These are phyloP conservation scores for Chaetomiaceae sp. DNA, from an alignment of 2,329 filamentous ascomycete genomes.

Conservation along the genomic window DNA sequence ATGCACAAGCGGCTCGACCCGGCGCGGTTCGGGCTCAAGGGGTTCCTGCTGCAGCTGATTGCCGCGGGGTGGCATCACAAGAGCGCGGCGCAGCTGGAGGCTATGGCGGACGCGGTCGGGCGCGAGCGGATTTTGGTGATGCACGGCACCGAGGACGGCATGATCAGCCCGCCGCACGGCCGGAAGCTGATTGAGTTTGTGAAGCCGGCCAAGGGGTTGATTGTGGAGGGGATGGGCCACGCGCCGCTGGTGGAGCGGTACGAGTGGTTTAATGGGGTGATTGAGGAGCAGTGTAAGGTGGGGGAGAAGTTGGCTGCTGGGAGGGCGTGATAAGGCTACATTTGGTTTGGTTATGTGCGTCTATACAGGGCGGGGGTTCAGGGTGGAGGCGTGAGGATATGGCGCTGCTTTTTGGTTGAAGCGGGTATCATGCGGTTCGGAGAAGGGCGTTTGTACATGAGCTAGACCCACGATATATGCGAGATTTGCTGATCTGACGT, in stretches of 20 bases:
- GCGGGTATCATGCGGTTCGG: not conserved
- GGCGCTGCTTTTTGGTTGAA: too few relatives aligned
- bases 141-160: constrained; percentile 69
- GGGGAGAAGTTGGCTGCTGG: constrained; percentile 43
- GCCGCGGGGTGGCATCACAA: constrained; percentile 79
- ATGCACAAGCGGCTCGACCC: constrained; percentile 61
- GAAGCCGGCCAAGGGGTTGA: constrained; percentile 51
- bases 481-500: not conserved
- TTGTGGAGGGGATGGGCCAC: constrained; percentile 70
- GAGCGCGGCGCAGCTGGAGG: constrained; percentile 55
- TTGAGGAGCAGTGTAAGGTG: constrained; percentile 51
- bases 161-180: constrained; percentile 69
- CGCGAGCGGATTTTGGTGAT: constrained; percentile 68
- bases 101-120: constrained; percentile 63
- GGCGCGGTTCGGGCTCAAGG: constrained; percentile 54
- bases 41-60: constrained; percentile 70
- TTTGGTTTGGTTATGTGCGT: not conserved
- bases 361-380: too few relatives aligned
- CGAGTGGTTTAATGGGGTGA: constrained; percentile 58
- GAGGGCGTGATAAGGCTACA: constrained; percentile 1
- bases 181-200: constrained; percentile 61
- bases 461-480: not conserved
- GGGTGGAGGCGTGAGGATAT: too few relatives aligned
- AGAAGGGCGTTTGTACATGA: not conserved
- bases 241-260: constrained; percentile 66